These are phyloP conservation scores for Fusarium nygamai DNA, from an alignment of 2,329 filamentous ascomycete species.

Conservation along the genomic window DNA sequence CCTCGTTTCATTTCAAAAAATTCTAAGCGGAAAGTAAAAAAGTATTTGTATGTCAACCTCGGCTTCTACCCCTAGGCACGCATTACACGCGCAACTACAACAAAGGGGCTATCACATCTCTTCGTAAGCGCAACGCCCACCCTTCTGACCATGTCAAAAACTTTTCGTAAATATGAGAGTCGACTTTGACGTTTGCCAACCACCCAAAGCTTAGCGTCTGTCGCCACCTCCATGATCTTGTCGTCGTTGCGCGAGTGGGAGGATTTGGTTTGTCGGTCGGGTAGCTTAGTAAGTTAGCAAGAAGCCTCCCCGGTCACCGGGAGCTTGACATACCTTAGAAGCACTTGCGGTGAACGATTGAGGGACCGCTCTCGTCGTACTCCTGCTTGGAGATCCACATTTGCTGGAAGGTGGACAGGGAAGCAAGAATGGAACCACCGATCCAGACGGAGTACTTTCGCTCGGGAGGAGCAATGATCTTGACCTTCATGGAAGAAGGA, in stretches of 20 bases:
- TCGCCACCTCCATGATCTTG: constrained; percentile 58
- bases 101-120: constrained; percentile 60
- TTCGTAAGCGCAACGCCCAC: constrained; percentile 60
- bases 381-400: constrained; percentile 99
- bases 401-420: constrained; percentile 99
- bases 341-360: constrained; percentile 99
- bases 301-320: background rate
- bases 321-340: constrained; percentile 79
- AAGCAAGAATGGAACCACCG: constrained; percentile 99
- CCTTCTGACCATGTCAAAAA: constrained; percentile 65
- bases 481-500: constrained; percentile 99
- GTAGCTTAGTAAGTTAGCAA: constrained; percentile 45
- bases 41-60: constrained; percentile 67
- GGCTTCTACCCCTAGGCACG: constrained; percentile 61
- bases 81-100: constrained; percentile 61
- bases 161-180: constrained; percentile 67
- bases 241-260: constrained; percentile 49
- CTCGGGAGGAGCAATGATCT: constrained; percentile 99
- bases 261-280: constrained; percentile 47
- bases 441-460: constrained; percentile 99
- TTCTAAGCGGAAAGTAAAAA: constrained; percentile 55
- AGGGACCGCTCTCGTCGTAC: constrained; percentile 99
- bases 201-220: constrained; percentile 55
- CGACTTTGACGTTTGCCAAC: constrained; percentile 60
- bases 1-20: constrained; percentile 44